phyloP scores from a whole-genome alignment of 2,329 filamentous ascomycete genomes.

The Meredithiella fracta region DNA sequence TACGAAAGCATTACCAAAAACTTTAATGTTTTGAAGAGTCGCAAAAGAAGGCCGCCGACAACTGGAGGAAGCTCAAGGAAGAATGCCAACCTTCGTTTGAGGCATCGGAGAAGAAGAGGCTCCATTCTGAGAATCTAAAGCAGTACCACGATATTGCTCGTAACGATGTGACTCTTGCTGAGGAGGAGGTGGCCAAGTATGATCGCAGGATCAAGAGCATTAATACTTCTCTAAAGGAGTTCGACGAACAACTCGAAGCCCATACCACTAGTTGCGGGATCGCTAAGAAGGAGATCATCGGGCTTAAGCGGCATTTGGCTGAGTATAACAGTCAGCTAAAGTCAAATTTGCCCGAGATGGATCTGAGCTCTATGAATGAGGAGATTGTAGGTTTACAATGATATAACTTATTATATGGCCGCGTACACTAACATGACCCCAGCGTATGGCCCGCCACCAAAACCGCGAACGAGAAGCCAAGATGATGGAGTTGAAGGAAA shows the following conservation, averaged over 20 bases:
- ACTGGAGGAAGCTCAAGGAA: slow-evolving; percentile 17
- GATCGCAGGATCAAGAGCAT: neutral
- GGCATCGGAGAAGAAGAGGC: slow-evolving; percentile 13
- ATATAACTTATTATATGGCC: neutral
- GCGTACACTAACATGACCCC: slow-evolving; percentile 16
- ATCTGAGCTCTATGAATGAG: slow-evolving; percentile 53
- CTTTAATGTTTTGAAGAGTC: slow-evolving; percentile 28
- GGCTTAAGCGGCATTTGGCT: slow-evolving; percentile 21
- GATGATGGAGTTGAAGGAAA: slow-evolving; percentile 25
- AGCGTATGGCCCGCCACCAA: slow-evolving; percentile 28
- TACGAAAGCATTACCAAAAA: slow-evolving; percentile 36
- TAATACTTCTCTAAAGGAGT: slow-evolving; percentile 10
- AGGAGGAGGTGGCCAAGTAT: neutral
- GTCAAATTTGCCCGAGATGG: slow-evolving; percentile 48
- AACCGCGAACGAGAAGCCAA: slow-evolving; percentile 35
- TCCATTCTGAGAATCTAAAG: slow-evolving; percentile 1
- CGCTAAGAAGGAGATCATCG: slow-evolving; percentile 12
- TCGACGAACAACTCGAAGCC: slow-evolving; percentile 13
- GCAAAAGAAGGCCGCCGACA: slow-evolving; percentile 22
- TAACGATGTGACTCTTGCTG: neutral
- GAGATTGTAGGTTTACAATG: slow-evolving; percentile 41
- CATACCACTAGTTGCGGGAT: slow-evolving; percentile 21
- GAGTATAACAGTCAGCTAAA: slow-evolving; percentile 38
- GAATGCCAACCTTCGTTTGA: slow-evolving; percentile 8
- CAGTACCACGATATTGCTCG: neutral